phyloP scores from a whole-genome alignment of 2,329 filamentous ascomycete genomes.

The Alternaria atra region DNA sequence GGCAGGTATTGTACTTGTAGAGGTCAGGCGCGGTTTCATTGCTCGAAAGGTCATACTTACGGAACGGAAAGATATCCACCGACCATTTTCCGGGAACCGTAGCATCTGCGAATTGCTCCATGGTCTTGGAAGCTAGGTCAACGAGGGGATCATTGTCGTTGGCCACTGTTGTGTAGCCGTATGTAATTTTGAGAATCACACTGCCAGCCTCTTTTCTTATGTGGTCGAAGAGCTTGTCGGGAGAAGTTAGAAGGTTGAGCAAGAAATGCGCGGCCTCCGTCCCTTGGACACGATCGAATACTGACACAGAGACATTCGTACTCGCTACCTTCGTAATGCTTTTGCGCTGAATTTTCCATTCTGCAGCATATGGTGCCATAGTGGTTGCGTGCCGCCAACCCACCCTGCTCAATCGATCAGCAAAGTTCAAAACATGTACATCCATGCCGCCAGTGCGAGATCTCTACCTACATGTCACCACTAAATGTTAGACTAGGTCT shows the following conservation, averaged over 20 bases:
- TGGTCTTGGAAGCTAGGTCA: conserved; percentile 51
- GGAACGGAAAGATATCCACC: conserved; percentile 58
- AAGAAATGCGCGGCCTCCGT: conserved; percentile 34
- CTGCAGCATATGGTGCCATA: conserved; percentile 24
- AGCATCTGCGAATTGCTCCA: conserved; percentile 54
- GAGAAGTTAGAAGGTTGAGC: conserved; percentile 28
- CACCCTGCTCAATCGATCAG: conserved; percentile 11
- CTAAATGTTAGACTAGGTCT: conserved; percentile 30
- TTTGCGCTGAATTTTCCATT: conserved; percentile 33
- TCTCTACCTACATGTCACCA: conserved; percentile 27
- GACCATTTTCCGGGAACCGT: conserved; percentile 55
- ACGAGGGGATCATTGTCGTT: conserved; percentile 56
- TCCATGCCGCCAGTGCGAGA: conserved; percentile 17
- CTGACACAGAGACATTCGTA: conserved; percentile 24
- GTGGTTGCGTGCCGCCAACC: conserved; percentile 32
- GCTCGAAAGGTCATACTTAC: conserved; percentile 32
- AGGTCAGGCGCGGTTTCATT: not conserved
- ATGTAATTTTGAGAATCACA: conserved; percentile 40
- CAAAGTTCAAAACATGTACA: not conserved
- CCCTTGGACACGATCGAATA: conserved; percentile 34
- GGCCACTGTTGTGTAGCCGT: conserved; percentile 56
- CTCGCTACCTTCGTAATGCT: conserved; percentile 36
- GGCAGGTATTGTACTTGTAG: conserved; percentile 52
- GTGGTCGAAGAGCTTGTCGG: conserved; percentile 31
- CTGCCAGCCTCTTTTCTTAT: conserved; percentile 37